phyloP scores from a whole-genome alignment of 257 asterid species.

The Rehmannia glutinosa region DNA sequence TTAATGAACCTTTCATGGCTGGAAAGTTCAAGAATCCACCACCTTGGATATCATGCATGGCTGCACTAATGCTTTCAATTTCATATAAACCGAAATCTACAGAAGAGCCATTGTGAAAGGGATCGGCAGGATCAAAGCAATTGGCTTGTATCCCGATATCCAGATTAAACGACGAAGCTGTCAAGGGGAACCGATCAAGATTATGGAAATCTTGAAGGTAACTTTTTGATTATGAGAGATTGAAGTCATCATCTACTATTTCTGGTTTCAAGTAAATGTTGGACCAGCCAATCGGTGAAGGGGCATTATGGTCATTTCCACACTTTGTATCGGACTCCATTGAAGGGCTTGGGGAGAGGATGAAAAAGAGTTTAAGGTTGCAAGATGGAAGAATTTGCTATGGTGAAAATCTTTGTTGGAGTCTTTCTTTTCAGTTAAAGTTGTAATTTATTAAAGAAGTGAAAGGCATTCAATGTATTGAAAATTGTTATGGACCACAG shows the following conservation, averaged over 20 bases:
- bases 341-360: too few relatives aligned
- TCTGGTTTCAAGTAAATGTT: slow-evolving; percentile 39
- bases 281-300: slow-evolving; percentile 19
- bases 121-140: slow-evolving; percentile 45
- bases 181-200: slow-evolving; percentile 37
- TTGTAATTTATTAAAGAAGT: slow-evolving; percentile 31
- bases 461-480: slow-evolving; percentile 32
- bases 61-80: slow-evolving; percentile 18
- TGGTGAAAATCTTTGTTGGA: slow-evolving; percentile 22
- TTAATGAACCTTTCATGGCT: slow-evolving; percentile 21
- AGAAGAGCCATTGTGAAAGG: neutral
- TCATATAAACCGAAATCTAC: slow-evolving; percentile 29
- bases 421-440: slow-evolving; percentile 27
- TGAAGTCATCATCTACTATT: slow-evolving; percentile 34
- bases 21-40: slow-evolving; percentile 29
- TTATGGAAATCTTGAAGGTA: slow-evolving; percentile 52
- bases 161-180: slow-evolving; percentile 30
- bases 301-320: slow-evolving; percentile 14
- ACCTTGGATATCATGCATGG: slow-evolving; percentile 28
- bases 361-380: too few relatives aligned
- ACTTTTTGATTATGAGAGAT: slow-evolving; percentile 31
- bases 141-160: slow-evolving; percentile 27
- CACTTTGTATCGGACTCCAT: slow-evolving; percentile 28
- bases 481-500: slow-evolving; percentile 22
- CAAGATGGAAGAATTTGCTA: slow-evolving; percentile 17